phyloP scores from a whole-genome alignment of 2,329 filamentous ascomycete species.

The Sarocladium strictum region DNA sequence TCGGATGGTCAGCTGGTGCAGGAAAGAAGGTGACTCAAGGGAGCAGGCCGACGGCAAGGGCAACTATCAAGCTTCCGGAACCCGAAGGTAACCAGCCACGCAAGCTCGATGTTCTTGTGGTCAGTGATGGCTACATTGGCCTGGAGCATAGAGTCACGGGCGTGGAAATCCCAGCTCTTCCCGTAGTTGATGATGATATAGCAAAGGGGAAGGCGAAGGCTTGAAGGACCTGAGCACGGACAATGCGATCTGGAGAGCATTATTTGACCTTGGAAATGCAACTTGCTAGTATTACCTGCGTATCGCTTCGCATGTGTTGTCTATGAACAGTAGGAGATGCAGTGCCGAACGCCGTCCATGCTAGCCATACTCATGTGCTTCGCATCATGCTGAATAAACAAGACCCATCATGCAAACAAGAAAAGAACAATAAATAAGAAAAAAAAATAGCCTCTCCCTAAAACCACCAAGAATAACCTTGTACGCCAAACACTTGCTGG shows the following conservation, averaged over 20 bases:
- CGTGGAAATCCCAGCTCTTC: constrained; percentile 46
- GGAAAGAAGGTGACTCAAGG: constrained; percentile 31
- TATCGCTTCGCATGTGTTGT: not conserved
- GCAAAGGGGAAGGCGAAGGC: constrained; percentile 31
- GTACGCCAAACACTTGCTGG: constrained; percentile 2
- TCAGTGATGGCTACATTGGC: constrained; percentile 84
- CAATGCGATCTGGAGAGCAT: not conserved
- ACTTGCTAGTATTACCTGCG: not conserved
- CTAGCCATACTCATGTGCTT: not conserved
- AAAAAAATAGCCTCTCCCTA: too few relatives aligned
- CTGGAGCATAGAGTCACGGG: constrained; percentile 51
- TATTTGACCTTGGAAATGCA: not conserved
- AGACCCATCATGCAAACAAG: not conserved
- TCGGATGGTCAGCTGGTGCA: constrained; percentile 56
- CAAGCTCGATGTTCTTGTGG: constrained; percentile 66
- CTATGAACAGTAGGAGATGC: not conserved
- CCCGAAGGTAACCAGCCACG: constrained; percentile 38
- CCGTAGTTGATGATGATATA: constrained; percentile 41
- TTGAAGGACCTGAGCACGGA: constrained; percentile 1
- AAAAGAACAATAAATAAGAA: not conserved
- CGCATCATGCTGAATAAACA: not conserved
- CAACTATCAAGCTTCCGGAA: constrained; percentile 56
- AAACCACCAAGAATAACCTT: not conserved
- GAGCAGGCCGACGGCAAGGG: constrained; percentile 44
- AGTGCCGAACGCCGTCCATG: constrained; percentile 1